These are phyloP conservation scores for Triadica sebifera DNA, from an alignment of 345 rosid genomes.

Conservation along the genomic window DNA sequence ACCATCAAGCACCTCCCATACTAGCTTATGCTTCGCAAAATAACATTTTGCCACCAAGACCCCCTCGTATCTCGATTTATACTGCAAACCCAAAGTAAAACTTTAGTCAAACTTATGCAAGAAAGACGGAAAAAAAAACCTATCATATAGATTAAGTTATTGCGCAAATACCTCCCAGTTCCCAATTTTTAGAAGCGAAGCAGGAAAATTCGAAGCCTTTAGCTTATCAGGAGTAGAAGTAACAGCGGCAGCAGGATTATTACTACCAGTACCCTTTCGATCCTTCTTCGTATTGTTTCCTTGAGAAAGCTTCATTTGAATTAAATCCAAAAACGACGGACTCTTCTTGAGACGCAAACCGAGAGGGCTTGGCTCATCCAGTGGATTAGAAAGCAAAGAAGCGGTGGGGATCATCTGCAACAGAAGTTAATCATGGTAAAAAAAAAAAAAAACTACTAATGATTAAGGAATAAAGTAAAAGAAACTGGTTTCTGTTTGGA, in stretches of 20 bases:
- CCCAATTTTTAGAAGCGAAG: slow-evolving; percentile 71
- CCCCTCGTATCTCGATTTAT: slow-evolving; percentile 91
- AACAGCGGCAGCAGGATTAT: no score
- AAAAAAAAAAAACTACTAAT: no score
- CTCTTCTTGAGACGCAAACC: slow-evolving; percentile 87
- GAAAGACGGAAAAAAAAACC: no score
- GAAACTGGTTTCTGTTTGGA: neutral
- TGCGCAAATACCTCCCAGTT: slow-evolving; percentile 67
- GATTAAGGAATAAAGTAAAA: no score
- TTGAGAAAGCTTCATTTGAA: slow-evolving; percentile 83
- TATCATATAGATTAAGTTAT: neutral
- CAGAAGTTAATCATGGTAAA: neutral
- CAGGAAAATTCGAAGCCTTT: slow-evolving; percentile 94
- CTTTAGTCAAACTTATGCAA: no score
- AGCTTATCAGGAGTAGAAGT: slow-evolving; percentile 57
- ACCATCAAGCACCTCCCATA: slow-evolving; percentile 95
- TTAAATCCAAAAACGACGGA: slow-evolving; percentile 87
- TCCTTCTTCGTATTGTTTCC: slow-evolving; percentile 49
- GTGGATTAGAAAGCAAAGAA: slow-evolving; percentile 49
- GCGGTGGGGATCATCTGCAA: neutral
- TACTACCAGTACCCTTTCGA: no score
- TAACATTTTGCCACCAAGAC: slow-evolving; percentile 98
- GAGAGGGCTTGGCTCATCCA: slow-evolving; percentile 91
- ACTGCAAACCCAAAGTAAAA: slow-evolving; percentile 39
- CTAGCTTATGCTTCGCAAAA: slow-evolving; percentile 96